These are phyloP conservation scores for Aspergillus tamarii DNA, from an alignment of 2,329 filamentous ascomycete species.

Conservation along the genomic window DNA sequence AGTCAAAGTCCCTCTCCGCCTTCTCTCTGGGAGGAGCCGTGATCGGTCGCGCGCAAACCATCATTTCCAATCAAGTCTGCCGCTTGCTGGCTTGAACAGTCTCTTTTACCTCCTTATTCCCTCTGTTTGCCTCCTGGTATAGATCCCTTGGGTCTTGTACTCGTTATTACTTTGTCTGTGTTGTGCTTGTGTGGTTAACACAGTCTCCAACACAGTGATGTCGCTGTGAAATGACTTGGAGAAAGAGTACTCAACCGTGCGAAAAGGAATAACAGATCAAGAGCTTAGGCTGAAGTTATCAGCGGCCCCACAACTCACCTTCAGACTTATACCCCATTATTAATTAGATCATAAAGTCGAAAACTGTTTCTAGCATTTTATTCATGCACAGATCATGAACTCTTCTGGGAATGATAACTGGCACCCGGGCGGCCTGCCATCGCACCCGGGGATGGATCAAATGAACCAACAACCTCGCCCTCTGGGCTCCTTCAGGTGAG, in stretches of 20 bases:
- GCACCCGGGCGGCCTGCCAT: constrained; percentile 46
- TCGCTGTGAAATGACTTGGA: constrained; percentile 30
- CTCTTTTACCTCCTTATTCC: constrained; percentile 3
- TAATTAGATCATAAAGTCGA: not conserved
- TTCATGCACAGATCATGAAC: constrained; percentile 42
- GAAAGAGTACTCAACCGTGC: constrained; percentile 28
- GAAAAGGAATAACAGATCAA: constrained; percentile 24
- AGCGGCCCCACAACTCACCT: constrained; percentile 7
- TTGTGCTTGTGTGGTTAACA: constrained; percentile 13
- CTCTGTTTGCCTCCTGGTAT: constrained; percentile 11
- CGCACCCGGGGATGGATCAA: constrained; percentile 47
- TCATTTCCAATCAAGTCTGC: constrained; percentile 27
- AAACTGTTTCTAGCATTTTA: constrained; percentile 9
- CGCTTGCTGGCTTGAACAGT: constrained; percentile 21
- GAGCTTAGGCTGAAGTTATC: constrained; percentile 16
- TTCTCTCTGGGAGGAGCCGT: constrained; percentile 38
- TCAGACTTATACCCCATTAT: not conserved
- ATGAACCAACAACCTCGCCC: constrained; percentile 47
- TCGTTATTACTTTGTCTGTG: not conserved
- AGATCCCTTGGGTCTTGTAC: constrained; percentile 1
- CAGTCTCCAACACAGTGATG: constrained; percentile 29
- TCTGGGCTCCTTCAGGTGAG: constrained; percentile 50
- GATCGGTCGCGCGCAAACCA: constrained; percentile 44
- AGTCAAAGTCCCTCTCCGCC: constrained; percentile 37
- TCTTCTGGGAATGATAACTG: constrained; percentile 47